Percentiles rank a stretch among this genome's conserved stretches.
These are phyloP conservation scores for Colletotrichum chrysophilum DNA, from an alignment of 2,329 filamentous ascomycete species.

Conservation along the genomic window DNA sequence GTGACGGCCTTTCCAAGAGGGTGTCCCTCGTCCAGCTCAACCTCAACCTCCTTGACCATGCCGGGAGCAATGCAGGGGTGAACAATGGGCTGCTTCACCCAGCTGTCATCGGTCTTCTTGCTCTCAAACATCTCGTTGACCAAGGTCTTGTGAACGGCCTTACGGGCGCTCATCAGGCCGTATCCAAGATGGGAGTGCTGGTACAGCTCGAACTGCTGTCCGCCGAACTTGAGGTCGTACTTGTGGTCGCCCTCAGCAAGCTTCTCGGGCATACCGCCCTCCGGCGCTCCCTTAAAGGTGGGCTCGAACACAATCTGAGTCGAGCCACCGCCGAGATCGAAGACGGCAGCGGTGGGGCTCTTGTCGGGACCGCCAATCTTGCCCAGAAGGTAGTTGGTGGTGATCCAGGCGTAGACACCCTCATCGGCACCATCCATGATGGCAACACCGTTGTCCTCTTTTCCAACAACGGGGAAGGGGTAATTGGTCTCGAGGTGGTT, in stretches of 20 bases:
- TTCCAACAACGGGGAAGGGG: conserved; percentile 91
- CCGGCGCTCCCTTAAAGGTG: conserved; percentile 76
- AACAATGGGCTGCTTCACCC: conserved; percentile 73
- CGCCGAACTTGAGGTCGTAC: conserved; percentile 89
- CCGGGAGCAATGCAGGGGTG: conserved; percentile 90
- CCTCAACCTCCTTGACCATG: conserved; percentile 74
- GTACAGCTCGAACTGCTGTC: conserved; percentile 89
- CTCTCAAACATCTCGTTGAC: conserved; percentile 73
- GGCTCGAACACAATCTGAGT: conserved; percentile 99
- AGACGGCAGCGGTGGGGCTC: conserved; percentile 89
- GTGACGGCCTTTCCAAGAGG: conserved; percentile 67
- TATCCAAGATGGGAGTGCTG: conserved; percentile 98
- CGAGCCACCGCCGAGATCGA: conserved; percentile 94
- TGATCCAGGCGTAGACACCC: conserved; percentile 99
- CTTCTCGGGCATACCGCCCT: conserved; percentile 83
- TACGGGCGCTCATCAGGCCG: conserved; percentile 92
- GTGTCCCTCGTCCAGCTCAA: conserved; percentile 72
- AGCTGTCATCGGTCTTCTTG: conserved; percentile 65
- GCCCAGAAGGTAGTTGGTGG: conserved; percentile 95
- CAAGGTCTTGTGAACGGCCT: conserved; percentile 80
- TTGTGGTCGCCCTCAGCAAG: conserved; percentile 93
- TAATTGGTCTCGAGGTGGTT: conserved; percentile 84
- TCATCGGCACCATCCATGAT: conserved; percentile 99
- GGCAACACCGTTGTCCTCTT: conserved; percentile 84
- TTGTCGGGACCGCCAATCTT: conserved; percentile 95